Base-by-base conservation (phyloP, 1,284 basidiomycete species). In the Pseudozyma sp. region DNA sequence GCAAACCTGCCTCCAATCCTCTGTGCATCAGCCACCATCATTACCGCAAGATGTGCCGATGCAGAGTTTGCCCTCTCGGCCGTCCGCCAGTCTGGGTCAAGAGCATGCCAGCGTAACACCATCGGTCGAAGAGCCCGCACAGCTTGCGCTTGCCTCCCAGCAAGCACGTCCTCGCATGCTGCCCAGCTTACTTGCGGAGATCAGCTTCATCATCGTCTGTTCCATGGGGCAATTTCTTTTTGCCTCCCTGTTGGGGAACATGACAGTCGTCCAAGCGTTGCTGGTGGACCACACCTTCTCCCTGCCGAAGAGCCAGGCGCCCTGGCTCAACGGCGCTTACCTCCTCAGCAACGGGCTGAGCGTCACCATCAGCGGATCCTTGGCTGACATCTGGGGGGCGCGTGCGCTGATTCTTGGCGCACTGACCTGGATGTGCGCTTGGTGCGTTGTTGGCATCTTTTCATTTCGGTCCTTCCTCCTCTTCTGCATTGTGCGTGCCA, bases 251-350 rank as follows among this genome's bases (percentile, higher is more conserved):
- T 8, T 54, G n/a, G 68, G 68, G 11, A 44, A 54, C 39, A 44
- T 58, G n/a, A 42, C 62, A 5, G 56, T 50, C 16, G 24, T 53
- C 19, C 63, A 69, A 33, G 40, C 40, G 13, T 14, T 37, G 14
- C 39, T 50, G 33, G 33, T 71, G 14, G 44, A 34, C 11, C 45
- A 54, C 34, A 17, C 17, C 13, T 42, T 71, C 31, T 35, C 31
- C 40, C 62, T 70, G 17, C 17, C 51, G 24, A n/a, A 53, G 29
- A 50, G 55, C 14, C 65, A 71, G 43, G 24, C 43, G 29, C 70
- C 70, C 14, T 74, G 70, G 70, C 55, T 74, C 10, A 29, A 33
- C 34, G 70, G 63, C 42, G 40, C 71, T 7, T 74, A 46, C 51
- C 40, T 68, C 14, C 51, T 74, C 17, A 53, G 62, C 33, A 74